Evolutionary conservation across 2,329 filamentous ascomycete species (phyloP).

Genomic region (Lojkania enalia): DNA sequence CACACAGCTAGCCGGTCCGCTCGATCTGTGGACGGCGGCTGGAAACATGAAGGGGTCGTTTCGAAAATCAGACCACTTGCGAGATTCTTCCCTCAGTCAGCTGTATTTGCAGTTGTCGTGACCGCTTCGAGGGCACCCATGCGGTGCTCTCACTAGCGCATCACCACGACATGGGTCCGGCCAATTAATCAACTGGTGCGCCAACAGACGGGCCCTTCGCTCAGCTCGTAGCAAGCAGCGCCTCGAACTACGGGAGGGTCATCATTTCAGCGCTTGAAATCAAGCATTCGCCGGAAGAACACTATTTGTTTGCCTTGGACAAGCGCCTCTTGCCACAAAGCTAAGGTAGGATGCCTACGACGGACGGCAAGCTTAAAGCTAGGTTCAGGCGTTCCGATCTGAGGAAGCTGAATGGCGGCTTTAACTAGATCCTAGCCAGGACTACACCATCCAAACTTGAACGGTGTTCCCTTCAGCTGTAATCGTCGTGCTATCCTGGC

Average conservation of each 20-base stretch:
- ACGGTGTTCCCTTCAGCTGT: too few species aligned
- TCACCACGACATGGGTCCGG: neutral
- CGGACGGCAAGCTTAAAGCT: slow-evolving; percentile 12
- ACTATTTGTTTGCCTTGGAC: neutral
- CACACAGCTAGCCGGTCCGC: slow-evolving; percentile 6
- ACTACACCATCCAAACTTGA: too few species aligned
- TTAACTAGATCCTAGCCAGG: too few species aligned
- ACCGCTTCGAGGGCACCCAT: slow-evolving; percentile 3
- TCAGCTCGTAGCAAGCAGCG: neutral
- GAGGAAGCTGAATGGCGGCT: slow-evolving; percentile 3
- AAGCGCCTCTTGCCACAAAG: too few species aligned
- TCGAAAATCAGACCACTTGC: slow-evolving; percentile 14
- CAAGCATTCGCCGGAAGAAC: neutral
- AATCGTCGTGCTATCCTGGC: too few species aligned
- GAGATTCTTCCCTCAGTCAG: slow-evolving; percentile 1
- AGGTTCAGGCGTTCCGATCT: slow-evolving; percentile 13
- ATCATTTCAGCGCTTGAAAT: neutral
- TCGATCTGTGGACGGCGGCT: slow-evolving; percentile 13
- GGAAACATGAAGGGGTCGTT: slow-evolving; percentile 14
- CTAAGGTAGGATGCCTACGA: too few species aligned
- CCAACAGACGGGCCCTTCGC: too few species aligned
- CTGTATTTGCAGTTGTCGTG: slow-evolving; percentile 4
- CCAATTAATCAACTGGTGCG: too few species aligned
- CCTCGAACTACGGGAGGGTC: neutral
- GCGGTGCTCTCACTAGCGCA: neutral